Percentiles rank a stretch among this genome's conserved stretches.
These are phyloP conservation scores for Spizellomyces punctatus DNA, from an alignment of 192 early-diverging fungal genomes.

Conservation along the genomic window DNA sequence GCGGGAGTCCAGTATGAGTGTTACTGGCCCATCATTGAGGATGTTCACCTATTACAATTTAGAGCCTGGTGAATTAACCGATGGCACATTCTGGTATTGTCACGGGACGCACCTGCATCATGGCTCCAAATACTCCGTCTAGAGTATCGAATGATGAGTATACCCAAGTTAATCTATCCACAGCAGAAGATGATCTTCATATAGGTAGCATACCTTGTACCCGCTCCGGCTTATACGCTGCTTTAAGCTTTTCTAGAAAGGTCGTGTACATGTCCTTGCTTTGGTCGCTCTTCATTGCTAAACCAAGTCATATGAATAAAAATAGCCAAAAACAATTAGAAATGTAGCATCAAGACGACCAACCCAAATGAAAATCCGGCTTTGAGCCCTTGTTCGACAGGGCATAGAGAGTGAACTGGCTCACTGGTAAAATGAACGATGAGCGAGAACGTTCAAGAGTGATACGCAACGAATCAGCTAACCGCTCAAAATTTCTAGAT, in stretches of 20 bases:
- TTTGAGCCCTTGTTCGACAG: constrained; percentile 78
- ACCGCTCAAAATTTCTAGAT: constrained; percentile 79
- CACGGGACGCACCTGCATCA: constrained; percentile 89
- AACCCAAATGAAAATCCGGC: constrained; percentile 84
- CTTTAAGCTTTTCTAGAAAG: constrained; percentile 72
- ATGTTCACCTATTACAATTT: background rate
- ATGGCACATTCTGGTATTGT: constrained; percentile 59
- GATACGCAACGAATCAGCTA: constrained; percentile 11
- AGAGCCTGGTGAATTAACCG: background rate
- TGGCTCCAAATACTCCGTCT: constrained; percentile 93
- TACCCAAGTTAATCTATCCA: constrained; percentile 5
- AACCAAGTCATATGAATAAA: background rate
- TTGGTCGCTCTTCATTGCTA: constrained; percentile 72
- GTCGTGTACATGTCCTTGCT: constrained; percentile 73
- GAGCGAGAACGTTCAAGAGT: background rate
- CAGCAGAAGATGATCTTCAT: background rate
- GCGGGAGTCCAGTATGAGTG: constrained; percentile 59
- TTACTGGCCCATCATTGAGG: constrained; percentile 54
- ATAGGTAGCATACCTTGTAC: constrained; percentile 65
- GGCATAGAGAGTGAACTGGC: constrained; percentile 93
- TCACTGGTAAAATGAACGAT: constrained; percentile 49
- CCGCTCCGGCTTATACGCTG: constrained; percentile 61
- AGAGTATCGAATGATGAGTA: background rate
- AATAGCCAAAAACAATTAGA: background rate
- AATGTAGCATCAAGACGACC: too few relatives aligned